Conservation (phyloP, 78 protist species). For the Polysphondylium violaceum region DNA sequence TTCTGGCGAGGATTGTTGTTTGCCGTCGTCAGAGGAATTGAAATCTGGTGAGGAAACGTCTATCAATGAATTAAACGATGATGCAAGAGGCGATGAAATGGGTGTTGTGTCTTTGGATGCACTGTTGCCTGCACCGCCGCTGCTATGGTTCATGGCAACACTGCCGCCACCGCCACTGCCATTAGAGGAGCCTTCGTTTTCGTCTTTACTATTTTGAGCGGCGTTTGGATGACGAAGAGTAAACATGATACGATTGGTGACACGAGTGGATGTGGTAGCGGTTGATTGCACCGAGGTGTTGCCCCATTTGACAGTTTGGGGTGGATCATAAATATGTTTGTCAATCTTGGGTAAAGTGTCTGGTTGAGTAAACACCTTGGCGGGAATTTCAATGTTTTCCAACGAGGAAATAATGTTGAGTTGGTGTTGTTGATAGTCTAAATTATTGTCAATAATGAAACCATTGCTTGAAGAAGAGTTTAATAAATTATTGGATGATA, state of each 20-base stretch:
- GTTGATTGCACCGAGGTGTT: not conserved
- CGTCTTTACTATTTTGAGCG: not conserved
- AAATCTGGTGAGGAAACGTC: too few relatives aligned
- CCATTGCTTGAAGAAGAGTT: not conserved
- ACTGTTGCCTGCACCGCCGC: not conserved
- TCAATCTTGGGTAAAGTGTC: constrained; percentile 25
- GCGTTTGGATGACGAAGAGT: constrained; percentile 72
- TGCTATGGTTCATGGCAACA: not conserved
- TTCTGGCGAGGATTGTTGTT: constrained; percentile 4
- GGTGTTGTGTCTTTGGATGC: constrained; percentile 32
- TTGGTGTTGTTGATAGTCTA: constrained; percentile 5
- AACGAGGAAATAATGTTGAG: constrained; percentile 5
- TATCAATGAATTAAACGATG: too few relatives aligned
- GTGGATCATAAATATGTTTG: constrained; percentile 74
- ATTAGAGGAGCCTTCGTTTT: not conserved
- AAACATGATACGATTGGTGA: constrained; percentile 73
- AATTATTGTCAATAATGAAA: not conserved
- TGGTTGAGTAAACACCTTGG: constrained; percentile 6
- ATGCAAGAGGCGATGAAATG: constrained; percentile 5
- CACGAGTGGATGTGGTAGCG: constrained; percentile 18
- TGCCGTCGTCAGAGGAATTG: too few relatives aligned
- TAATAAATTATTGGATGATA: not conserved
- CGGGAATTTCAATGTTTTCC: constrained; percentile 5
- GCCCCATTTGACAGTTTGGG: constrained; percentile 56
- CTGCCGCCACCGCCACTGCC: not conserved